Conservation (phyloP, 75 land plant species). For the Pinus tabuliformis region DNA sequence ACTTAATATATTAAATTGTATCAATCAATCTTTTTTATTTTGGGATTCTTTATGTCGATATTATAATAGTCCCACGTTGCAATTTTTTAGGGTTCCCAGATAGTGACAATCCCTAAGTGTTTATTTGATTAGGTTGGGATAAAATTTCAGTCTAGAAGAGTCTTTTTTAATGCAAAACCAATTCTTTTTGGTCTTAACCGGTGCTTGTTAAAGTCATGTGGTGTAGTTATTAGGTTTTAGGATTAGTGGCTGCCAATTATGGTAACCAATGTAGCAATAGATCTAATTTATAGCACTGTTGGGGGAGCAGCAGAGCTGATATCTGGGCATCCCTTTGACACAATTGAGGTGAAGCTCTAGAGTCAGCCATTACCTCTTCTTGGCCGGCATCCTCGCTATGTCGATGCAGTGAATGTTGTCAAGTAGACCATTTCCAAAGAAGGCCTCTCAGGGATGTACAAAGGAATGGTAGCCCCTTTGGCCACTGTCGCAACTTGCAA, state of each 20-base stretch:
- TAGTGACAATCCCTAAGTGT: too few relatives aligned
- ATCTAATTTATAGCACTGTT: conserved; percentile 36
- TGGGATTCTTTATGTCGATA: too few relatives aligned
- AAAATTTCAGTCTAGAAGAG: too few relatives aligned
- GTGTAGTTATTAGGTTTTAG: too few relatives aligned
- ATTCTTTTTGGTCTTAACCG: too few relatives aligned
- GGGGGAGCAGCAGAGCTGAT: conserved; percentile 44
- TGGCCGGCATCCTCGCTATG: conserved; percentile 36
- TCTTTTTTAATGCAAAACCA: too few relatives aligned
- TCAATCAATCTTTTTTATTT: too few relatives aligned
- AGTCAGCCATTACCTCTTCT: conserved; percentile 77
- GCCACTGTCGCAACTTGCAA: conserved; percentile 43
- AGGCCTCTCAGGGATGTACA: conserved; percentile 39
- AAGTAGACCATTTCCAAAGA: conserved; percentile 28
- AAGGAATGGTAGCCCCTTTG: conserved; percentile 48
- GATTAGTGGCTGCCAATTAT: neutral
- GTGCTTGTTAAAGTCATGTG: too few relatives aligned
- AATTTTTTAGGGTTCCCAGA: too few relatives aligned
- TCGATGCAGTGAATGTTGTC: conserved; percentile 43
- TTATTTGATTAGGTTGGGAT: too few relatives aligned
- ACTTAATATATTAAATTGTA: too few relatives aligned
- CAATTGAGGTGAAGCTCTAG: conserved; percentile 67
- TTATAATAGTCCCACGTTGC: too few relatives aligned
- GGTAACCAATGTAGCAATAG: conserved; percentile 26
- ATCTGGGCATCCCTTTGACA: conserved; percentile 50